phyloP scores from a whole-genome alignment of 2,329 filamentous ascomycete genomes.

The Botryotinia globosa region DNA sequence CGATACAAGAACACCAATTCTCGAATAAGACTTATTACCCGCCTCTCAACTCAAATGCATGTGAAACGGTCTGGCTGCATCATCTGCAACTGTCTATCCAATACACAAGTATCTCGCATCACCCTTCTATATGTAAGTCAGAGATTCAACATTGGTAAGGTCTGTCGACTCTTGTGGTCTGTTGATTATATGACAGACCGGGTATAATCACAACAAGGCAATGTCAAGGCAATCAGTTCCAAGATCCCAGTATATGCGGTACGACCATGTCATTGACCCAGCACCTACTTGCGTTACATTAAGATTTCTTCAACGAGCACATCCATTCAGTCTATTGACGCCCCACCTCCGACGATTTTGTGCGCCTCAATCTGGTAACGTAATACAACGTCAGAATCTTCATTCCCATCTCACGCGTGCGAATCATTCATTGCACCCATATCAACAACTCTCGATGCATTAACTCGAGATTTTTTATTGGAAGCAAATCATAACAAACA shows the following conservation, averaged over 20 bases:
- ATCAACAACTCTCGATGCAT: background rate
- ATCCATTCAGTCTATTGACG: constrained; percentile 2
- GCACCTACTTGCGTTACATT: constrained; percentile 13
- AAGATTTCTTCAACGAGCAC: constrained; percentile 17
- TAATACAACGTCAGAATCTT: constrained; percentile 9
- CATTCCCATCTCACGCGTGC: background rate
- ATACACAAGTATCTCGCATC: constrained; percentile 9
- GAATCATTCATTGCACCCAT: background rate
- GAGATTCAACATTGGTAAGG: background rate
- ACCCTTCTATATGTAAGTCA: constrained; percentile 9
- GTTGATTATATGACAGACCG: background rate
- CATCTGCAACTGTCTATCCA: constrained; percentile 20
- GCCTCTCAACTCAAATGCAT: constrained; percentile 15
- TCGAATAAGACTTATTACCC: constrained; percentile 15
- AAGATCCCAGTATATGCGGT: constrained; percentile 20
- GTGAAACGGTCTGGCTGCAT: constrained; percentile 23
- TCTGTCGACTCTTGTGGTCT: background rate
- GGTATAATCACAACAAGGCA: constrained; percentile 4
- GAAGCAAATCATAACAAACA: background rate
- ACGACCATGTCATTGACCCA: constrained; percentile 8
- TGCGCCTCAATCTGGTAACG: constrained; percentile 10
- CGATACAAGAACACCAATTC: background rate
- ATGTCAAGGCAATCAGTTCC: background rate
- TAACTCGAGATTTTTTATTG: background rate
- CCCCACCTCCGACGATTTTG: background rate